A percentile compares a stretch with the other conserved stretches of the same genome.
Conservation (phyloP, 306 rosid species). For the Aeschynomene evenia region DNA sequence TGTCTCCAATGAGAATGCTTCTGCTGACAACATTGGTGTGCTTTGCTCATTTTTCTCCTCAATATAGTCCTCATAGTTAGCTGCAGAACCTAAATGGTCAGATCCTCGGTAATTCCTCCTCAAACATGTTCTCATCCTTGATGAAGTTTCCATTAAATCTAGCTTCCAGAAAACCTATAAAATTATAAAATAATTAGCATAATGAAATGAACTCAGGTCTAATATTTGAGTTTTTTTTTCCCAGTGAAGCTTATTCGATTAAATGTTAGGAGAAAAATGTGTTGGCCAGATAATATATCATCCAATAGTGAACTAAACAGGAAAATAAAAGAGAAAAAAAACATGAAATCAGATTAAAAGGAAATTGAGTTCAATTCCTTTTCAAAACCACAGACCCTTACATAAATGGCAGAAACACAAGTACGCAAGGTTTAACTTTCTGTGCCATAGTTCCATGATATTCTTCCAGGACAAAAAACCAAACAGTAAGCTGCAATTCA, state of each 20-base stretch:
- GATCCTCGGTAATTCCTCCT: slow-evolving; percentile 85
- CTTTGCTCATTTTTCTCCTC: slow-evolving; percentile 45
- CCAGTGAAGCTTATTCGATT: background rate
- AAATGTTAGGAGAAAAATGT: slow-evolving; percentile 22
- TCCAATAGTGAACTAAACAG: background rate
- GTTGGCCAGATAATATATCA: slow-evolving; percentile 17
- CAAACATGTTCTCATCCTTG: slow-evolving; percentile 86
- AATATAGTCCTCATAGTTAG: slow-evolving; percentile 59
- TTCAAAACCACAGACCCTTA: slow-evolving; percentile 3
- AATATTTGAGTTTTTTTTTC: background rate
- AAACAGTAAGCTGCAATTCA: slow-evolving; percentile 18
- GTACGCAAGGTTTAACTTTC: slow-evolving; percentile 16
- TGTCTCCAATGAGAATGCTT: slow-evolving; percentile 70
- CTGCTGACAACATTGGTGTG: slow-evolving; percentile 72
- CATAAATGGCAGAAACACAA: background rate
- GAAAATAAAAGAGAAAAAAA: slow-evolving; percentile 12
- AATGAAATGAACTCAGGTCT: background rate
- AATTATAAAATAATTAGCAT: slow-evolving; percentile 24
- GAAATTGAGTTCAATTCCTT: slow-evolving; percentile 31
- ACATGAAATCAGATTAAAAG: slow-evolving; percentile 1
- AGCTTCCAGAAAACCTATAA: slow-evolving; percentile 95
- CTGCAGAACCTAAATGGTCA: slow-evolving; percentile 89
- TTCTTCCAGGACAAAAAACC: background rate
- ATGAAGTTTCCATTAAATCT: slow-evolving; percentile 89
- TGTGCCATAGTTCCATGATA: background rate